phyloP scores from a whole-genome alignment of 192 early-diverging fungal species.

The Kickxella alabastrina region DNA sequence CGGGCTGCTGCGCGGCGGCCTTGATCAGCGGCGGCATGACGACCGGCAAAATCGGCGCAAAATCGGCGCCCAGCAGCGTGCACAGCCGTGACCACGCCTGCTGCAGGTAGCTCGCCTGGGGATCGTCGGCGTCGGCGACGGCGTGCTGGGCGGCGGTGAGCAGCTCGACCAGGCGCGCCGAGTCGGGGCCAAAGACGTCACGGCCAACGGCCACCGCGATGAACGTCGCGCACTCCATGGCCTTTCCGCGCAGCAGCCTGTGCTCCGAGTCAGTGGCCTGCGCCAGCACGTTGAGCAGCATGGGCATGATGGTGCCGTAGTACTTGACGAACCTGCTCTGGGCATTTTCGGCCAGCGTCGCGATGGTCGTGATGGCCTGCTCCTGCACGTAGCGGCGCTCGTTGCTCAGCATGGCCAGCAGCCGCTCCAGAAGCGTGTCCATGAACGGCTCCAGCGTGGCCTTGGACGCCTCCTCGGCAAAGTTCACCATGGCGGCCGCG shows the following conservation, averaged over 20 bases:
- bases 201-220: conserved; percentile 93
- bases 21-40: conserved; percentile 90
- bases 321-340: conserved; percentile 87
- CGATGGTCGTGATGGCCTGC: conserved; percentile 97
- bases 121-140: conserved; percentile 87
- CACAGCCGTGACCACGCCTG: conserved; percentile 96
- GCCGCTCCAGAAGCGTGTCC: conserved; percentile 81
- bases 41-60: conserved; percentile 85
- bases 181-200: conserved; percentile 78
- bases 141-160: conserved; percentile 75
- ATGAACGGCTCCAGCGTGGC: conserved; percentile 82
- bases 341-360: conserved; percentile 95
- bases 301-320: conserved; percentile 93
- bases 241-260: conserved; percentile 89
- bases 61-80: conserved; percentile 89
- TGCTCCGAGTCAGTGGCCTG: conserved; percentile 83
- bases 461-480: conserved; percentile 86
- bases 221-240: conserved; percentile 95
- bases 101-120: conserved; percentile 87
- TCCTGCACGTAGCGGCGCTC: conserved; percentile 93
- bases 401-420: conserved; percentile 79
- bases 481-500: conserved; percentile 97
- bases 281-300: conserved; percentile 82
- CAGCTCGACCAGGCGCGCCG: conserved; percentile 74
- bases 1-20: conserved; percentile 86